A percentile compares a stretch with the other conserved stretches of the same genome.
Conservation (phyloP, 1,284 basidiomycete genomes). For the Sanghuangporus weigelae region DNA sequence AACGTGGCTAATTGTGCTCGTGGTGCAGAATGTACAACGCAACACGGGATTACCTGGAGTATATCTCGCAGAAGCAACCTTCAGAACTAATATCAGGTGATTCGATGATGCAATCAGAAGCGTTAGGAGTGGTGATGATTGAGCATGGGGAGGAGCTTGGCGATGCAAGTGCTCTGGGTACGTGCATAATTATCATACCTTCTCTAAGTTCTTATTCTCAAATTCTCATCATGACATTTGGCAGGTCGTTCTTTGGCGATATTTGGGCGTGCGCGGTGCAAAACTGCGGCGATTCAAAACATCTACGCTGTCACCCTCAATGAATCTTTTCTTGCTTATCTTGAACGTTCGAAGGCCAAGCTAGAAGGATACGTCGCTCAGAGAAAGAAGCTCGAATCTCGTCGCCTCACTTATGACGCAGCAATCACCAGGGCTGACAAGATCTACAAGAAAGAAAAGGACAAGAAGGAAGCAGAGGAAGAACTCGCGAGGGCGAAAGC, state of each 20-base stretch:
- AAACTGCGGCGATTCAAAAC: slow-evolving; percentile 76
- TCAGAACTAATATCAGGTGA: slow-evolving; percentile 50
- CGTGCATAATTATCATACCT: slow-evolving; percentile 22
- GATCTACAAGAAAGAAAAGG: slow-evolving; percentile 62
- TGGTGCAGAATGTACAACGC: slow-evolving; percentile 50
- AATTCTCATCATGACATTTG: slow-evolving; percentile 6
- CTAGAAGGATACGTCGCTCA: slow-evolving; percentile 68
- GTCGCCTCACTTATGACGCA: slow-evolving; percentile 49
- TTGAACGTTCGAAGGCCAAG: slow-evolving; percentile 56
- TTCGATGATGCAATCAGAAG: slow-evolving; percentile 66
- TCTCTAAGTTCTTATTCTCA: not conserved
- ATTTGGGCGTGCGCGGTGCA: slow-evolving; percentile 77
- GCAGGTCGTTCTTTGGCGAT: slow-evolving; percentile 64
- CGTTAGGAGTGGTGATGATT: slow-evolving; percentile 82
- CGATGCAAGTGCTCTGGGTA: slow-evolving; percentile 67
- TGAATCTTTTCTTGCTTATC: slow-evolving; percentile 64
- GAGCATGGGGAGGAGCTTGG: slow-evolving; percentile 77
- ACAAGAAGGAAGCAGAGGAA: slow-evolving; percentile 66
- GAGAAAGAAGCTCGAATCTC: slow-evolving; percentile 67
- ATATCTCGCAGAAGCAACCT: slow-evolving; percentile 62
- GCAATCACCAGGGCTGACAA: slow-evolving; percentile 64
- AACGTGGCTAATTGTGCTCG: not conserved
- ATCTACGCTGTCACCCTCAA: slow-evolving; percentile 65
- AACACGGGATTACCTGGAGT: slow-evolving; percentile 55
- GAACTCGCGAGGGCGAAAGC: slow-evolving; percentile 64